Conservation (phyloP, 2,329 filamentous ascomycete species). For the Apiospora arundinis region DNA sequence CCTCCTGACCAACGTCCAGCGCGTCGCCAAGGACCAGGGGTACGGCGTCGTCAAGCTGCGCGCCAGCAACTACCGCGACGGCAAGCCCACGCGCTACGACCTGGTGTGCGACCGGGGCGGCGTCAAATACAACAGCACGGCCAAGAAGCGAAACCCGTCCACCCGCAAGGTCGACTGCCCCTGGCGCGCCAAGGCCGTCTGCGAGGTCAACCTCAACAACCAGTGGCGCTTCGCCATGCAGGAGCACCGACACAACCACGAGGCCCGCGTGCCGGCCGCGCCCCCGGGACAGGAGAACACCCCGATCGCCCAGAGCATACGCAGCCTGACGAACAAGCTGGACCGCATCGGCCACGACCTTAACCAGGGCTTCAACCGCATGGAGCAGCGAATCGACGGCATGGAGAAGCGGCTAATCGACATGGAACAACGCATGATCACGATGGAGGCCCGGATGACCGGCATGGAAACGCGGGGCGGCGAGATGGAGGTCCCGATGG, state of each 20-base stretch:
- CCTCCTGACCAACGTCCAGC: slow-evolving; percentile 62
- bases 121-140: slow-evolving; percentile 69
- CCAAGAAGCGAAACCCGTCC: slow-evolving; percentile 68
- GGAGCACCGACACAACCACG: slow-evolving; percentile 66
- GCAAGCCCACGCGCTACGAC: slow-evolving; percentile 67
- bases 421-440: slow-evolving; percentile 51
- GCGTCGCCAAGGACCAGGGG: slow-evolving; percentile 66
- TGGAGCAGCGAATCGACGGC: slow-evolving; percentile 56
- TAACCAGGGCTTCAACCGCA: slow-evolving; percentile 56
- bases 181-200: slow-evolving; percentile 68
- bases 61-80: slow-evolving; percentile 68
- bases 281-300: slow-evolving; percentile 63
- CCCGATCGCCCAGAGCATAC: slow-evolving; percentile 62
- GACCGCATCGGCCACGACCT: slow-evolving; percentile 65
- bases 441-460: slow-evolving; percentile 45
- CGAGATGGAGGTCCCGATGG: slow-evolving; percentile 46
- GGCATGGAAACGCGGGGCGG: slow-evolving; percentile 43
- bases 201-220: slow-evolving; percentile 66
- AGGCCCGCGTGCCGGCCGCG: slow-evolving; percentile 61
- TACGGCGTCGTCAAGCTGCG: slow-evolving; percentile 69
- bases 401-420: slow-evolving; percentile 63
- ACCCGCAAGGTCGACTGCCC: slow-evolving; percentile 70
- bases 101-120: slow-evolving; percentile 68
- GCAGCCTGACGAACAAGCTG: slow-evolving; percentile 64
- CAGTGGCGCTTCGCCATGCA: slow-evolving; percentile 70